Conservation (phyloP, 176 grass and related monocot genomes). For the Eragrostis nindensis region DNA sequence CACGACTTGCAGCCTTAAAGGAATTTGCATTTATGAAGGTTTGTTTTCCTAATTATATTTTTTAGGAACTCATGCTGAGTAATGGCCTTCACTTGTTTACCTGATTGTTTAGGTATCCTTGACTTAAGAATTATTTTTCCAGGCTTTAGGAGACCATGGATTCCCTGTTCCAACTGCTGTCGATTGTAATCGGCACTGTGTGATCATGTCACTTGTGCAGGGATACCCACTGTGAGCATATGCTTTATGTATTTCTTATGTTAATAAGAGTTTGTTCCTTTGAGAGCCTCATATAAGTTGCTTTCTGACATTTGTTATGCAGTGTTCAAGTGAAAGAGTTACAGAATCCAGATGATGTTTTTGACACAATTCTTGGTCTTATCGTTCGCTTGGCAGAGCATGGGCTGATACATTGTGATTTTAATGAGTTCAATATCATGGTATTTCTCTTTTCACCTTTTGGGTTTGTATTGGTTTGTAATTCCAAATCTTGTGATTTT, state of each 20-base stretch:
- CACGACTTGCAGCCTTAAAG: constrained; percentile 79
- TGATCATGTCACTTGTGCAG: constrained; percentile 92
- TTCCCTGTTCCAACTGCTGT: constrained; percentile 92
- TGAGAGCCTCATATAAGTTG: not conserved
- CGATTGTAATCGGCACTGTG: constrained; percentile 89
- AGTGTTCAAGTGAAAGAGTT: constrained; percentile 91
- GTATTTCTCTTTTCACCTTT: constrained; percentile 42
- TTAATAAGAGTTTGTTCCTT: not conserved
- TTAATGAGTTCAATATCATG: constrained; percentile 99
- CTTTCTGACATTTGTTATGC: constrained; percentile 28
- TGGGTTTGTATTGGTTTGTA: not conserved
- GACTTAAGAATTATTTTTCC: not conserved
- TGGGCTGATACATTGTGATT: constrained; percentile 98
- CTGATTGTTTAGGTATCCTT: constrained; percentile 8
- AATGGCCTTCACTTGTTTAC: not conserved
- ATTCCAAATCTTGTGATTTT: not conserved
- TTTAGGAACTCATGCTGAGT: not conserved
- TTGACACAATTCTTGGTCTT: constrained; percentile 80
- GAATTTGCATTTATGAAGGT: constrained; percentile 99
- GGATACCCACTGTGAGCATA: constrained; percentile 89
- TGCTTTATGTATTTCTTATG: not conserved
- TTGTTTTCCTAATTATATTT: not conserved
- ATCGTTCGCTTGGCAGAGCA: constrained; percentile 91
- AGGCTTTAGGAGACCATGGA: constrained; percentile 88
- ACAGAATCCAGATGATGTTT: constrained; percentile 84